Percentiles rank a stretch among this genome's conserved stretches.
Conservation (phyloP, 805 yeast species). For the Ogataea glucozyma region DNA sequence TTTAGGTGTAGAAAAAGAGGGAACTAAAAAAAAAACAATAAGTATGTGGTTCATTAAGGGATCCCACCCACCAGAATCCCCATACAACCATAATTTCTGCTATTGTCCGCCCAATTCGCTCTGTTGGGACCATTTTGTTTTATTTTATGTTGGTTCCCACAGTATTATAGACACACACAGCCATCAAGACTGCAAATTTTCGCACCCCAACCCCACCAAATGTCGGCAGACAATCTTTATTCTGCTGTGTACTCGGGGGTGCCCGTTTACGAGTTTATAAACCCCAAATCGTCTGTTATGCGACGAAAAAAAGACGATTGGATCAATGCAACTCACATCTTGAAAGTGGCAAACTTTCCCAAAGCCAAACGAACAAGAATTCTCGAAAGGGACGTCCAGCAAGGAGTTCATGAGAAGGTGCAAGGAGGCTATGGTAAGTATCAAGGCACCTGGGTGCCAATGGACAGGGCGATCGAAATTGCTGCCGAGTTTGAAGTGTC, state of each 20-base stretch:
- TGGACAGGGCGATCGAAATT: slow-evolving; percentile 67
- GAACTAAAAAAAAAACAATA: slow-evolving; percentile 4
- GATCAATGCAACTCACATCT: slow-evolving; percentile 94
- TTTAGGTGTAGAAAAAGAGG: slow-evolving; percentile 2
- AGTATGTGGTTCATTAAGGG: not conserved
- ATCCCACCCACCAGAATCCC: not conserved
- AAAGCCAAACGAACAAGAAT: slow-evolving; percentile 92
- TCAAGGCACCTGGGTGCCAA: slow-evolving; percentile 97
- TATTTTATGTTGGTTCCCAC: not conserved
- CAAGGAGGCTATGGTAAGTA: slow-evolving; percentile 98
- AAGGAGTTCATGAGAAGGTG: slow-evolving; percentile 85
- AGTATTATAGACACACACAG: not conserved
- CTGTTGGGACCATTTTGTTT: not conserved
- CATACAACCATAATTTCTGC: too few species aligned
- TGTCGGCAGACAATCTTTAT: slow-evolving; percentile 43
- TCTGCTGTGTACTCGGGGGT: slow-evolving; percentile 80
- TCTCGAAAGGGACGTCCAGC: slow-evolving; percentile 89
- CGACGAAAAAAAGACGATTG: slow-evolving; percentile 74
- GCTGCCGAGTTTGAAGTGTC: slow-evolving; percentile 66
- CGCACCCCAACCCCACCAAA: slow-evolving; percentile 6
- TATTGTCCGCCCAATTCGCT: not conserved
- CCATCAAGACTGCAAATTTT: not conserved
- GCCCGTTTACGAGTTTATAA: slow-evolving; percentile 77
- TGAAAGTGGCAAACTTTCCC: slow-evolving; percentile 91
- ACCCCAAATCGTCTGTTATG: slow-evolving; percentile 74